Percentiles rank a stretch among this genome's conserved stretches.
These are phyloP conservation scores for Cordyceps tenuipes DNA, from an alignment of 2,329 filamentous ascomycete species.

Conservation along the genomic window DNA sequence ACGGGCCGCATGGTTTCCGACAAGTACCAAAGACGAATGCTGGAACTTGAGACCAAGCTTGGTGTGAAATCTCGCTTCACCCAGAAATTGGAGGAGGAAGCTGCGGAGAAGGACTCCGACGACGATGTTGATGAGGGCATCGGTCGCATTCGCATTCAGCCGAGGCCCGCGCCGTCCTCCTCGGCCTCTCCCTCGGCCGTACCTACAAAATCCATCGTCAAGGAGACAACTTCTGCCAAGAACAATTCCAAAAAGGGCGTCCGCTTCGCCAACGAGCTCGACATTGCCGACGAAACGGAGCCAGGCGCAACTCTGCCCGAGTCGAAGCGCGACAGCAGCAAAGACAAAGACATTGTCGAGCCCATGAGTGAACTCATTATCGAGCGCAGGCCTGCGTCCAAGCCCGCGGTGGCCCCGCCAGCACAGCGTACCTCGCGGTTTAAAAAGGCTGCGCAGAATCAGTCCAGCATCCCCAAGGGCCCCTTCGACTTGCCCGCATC, in stretches of 20 bases:
- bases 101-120: constrained; percentile 28
- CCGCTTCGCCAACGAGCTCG: constrained; percentile 67
- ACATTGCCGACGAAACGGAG: constrained; percentile 49
- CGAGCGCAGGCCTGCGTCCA: constrained; percentile 30
- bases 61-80: constrained; percentile 45
- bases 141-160: constrained; percentile 42
- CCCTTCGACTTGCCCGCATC: constrained; percentile 36
- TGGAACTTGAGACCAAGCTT: constrained; percentile 71
- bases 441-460: constrained; percentile 31
- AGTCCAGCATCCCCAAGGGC: constrained; percentile 25
- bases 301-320: constrained; percentile 13
- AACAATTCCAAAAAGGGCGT: constrained; percentile 56
- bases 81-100: constrained; percentile 46
- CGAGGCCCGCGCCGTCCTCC: constrained; percentile 17
- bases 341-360: constrained; percentile 31
- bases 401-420: constrained; percentile 14
- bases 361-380: constrained; percentile 44
- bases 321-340: constrained; percentile 19
- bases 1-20: constrained; percentile 60
- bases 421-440: constrained; percentile 41
- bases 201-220: constrained; percentile 27
- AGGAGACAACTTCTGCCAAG: constrained; percentile 20
- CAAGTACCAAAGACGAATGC: constrained; percentile 74
- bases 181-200: constrained; percentile 12
- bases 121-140: constrained; percentile 43